phyloP scores from a whole-genome alignment of 2,329 filamentous ascomycete genomes.

The Colletotrichum musae region DNA sequence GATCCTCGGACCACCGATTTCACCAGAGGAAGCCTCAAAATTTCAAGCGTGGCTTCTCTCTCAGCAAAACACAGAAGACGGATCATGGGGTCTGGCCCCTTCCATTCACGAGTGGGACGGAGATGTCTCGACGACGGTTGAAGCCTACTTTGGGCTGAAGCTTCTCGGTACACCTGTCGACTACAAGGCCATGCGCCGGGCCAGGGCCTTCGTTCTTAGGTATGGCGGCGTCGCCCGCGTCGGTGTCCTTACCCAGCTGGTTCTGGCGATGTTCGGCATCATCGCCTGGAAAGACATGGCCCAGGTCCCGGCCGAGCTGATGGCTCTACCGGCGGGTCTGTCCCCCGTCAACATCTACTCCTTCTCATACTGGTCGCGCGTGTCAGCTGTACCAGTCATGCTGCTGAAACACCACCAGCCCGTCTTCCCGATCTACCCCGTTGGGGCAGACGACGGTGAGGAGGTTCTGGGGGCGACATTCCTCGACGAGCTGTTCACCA shows the following conservation, averaged over 20 bases:
- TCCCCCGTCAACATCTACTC: slow-evolving; percentile 27
- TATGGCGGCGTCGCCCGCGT: slow-evolving; percentile 5
- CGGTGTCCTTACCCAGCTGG: slow-evolving; percentile 16
- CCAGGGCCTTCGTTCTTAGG: slow-evolving; percentile 1
- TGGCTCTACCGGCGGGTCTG: slow-evolving; percentile 16
- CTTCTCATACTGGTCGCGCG: slow-evolving; percentile 28
- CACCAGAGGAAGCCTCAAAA: slow-evolving; percentile 2
- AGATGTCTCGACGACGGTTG: slow-evolving; percentile 22
- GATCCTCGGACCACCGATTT: slow-evolving; percentile 13
- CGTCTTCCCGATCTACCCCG: neutral
- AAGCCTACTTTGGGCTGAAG: slow-evolving; percentile 30
- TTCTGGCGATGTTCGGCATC: slow-evolving; percentile 20
- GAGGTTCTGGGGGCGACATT: neutral
- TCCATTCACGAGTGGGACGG: slow-evolving; percentile 18
- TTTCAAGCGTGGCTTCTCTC: slow-evolving; percentile 24
- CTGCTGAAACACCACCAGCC: slow-evolving; percentile 25
- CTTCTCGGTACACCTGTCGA: slow-evolving; percentile 12
- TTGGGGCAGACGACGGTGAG: slow-evolving; percentile 14
- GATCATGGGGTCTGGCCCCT: slow-evolving; percentile 22
- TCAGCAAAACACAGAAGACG: slow-evolving; percentile 19
- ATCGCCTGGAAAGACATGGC: slow-evolving; percentile 28
- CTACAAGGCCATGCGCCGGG: slow-evolving; percentile 21
- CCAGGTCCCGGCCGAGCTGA: slow-evolving; percentile 24
- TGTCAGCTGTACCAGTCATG: slow-evolving; percentile 22
- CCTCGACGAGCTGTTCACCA: slow-evolving; percentile 9